Percentiles rank a stretch among this genome's conserved stretches.
Evolutionary conservation across 345 rosid genomes (phyloP).

Genomic region (Gossypium mustelinum): DNA sequence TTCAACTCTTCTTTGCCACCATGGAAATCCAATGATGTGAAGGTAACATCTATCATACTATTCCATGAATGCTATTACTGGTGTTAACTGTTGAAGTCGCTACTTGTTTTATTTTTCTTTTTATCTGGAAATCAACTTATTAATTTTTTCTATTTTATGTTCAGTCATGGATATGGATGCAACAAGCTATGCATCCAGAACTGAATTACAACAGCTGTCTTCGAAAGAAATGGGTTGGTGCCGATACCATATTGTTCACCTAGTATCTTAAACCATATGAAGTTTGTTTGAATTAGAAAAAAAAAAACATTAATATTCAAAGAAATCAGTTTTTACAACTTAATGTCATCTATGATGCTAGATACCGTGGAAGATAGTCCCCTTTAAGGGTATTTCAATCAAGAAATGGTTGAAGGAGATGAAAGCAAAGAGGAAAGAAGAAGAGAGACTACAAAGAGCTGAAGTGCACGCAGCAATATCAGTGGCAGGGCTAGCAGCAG

Average conservation of each 20-base stretch:
- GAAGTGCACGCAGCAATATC: conserved; percentile 87
- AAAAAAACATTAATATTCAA: background rate
- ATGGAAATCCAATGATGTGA: conserved; percentile 85
- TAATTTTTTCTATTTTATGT: background rate
- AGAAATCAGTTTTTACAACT: background rate
- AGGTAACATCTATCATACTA: conserved; percentile 37
- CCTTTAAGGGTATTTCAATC: conserved; percentile 46
- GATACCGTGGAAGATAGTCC: conserved; percentile 70
- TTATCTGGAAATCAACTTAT: background rate
- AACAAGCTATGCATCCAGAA: conserved; percentile 97
- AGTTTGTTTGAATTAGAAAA: background rate
- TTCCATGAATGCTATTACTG: too few relatives aligned
- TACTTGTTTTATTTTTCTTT: background rate
- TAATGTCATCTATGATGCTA: conserved; percentile 6
- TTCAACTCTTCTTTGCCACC: conserved; percentile 63
- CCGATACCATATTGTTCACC: background rate
- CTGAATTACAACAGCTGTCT: conserved; percentile 73
- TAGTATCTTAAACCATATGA: background rate
- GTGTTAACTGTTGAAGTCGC: background rate
- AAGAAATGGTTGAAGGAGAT: conserved; percentile 87
- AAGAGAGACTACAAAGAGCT: conserved; percentile 68
- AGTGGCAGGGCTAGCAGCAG: conserved; percentile 83
- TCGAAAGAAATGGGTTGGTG: conserved; percentile 72
- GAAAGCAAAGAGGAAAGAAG: conserved; percentile 73
- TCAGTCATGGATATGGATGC: conserved; percentile 99